These are phyloP conservation scores for Juncus inflexus DNA, from an alignment of 176 grass and related monocot species.

Conservation along the genomic window DNA sequence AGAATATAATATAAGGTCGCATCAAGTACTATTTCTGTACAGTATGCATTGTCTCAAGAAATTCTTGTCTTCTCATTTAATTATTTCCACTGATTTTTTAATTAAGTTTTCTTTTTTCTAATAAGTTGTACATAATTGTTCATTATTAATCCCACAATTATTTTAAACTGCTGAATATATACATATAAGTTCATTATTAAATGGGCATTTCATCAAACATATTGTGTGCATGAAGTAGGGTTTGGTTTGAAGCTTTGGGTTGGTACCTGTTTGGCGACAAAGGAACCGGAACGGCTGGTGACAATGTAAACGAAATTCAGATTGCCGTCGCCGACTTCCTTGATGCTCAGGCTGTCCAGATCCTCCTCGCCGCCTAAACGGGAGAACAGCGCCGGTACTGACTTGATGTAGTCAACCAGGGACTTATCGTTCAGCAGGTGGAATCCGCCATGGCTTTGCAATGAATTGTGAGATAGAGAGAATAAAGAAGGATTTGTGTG, in stretches of 20 bases:
- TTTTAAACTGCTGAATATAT: no score
- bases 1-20: no score
- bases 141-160: no score
- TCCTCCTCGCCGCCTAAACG: conserved; percentile 40
- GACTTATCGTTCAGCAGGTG: conserved; percentile 59
- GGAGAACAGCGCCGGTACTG: conserved; percentile 47
- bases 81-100: no score
- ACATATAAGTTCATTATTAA: neutral
- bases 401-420: conserved; percentile 75
- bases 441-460: conserved; percentile 48
- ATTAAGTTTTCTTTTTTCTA: no score
- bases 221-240: neutral
- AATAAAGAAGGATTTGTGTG: no score
- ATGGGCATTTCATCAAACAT: neutral
- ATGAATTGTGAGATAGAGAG: no score
- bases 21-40: no score
- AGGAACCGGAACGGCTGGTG: conserved; percentile 47
- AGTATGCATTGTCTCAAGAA: neutral
- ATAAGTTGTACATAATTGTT: neutral
- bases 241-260: neutral
- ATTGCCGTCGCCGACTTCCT: conserved; percentile 94
- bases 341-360: conserved; percentile 43
- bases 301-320: conserved; percentile 99
- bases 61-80: no score
- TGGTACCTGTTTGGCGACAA: conserved; percentile 82